A percentile compares a stretch with the other conserved stretches of the same genome.
phyloP scores from a whole-genome alignment of 1,139 yeast species.

The Lodderomyces metapsilosis region DNA sequence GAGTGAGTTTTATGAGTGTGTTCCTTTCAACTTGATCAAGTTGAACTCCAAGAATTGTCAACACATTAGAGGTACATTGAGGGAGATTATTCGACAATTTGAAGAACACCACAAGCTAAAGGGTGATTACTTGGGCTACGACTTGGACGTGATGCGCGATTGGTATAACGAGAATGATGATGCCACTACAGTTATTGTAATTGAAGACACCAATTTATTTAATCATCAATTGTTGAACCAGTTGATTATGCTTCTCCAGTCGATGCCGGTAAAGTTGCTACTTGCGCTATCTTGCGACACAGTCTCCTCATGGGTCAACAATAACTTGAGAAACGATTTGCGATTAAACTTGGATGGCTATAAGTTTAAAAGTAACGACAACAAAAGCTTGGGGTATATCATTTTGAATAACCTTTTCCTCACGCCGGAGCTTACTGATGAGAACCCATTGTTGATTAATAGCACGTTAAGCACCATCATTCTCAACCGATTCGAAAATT shows the following conservation, averaged over 20 bases:
- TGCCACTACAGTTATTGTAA: constrained; percentile 35
- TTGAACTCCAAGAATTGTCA: constrained; percentile 42
- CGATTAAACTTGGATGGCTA: constrained; percentile 36
- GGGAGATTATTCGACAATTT: constrained; percentile 39
- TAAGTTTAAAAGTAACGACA: constrained; percentile 45
- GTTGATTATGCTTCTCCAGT: constrained; percentile 46
- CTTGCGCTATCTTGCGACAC: constrained; percentile 54
- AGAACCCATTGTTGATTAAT: constrained; percentile 20
- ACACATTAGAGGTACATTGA: constrained; percentile 39
- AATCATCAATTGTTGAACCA: constrained; percentile 51
- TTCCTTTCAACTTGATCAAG: constrained; percentile 27
- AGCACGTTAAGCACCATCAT: constrained; percentile 35
- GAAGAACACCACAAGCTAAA: constrained; percentile 10
- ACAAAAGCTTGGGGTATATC: constrained; percentile 37
- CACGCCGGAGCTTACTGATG: constrained; percentile 20
- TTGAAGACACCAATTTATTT: constrained; percentile 69
- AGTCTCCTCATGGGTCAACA: constrained; percentile 37
- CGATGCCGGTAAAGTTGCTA: constrained; percentile 45
- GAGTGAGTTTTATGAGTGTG: constrained; percentile 33
- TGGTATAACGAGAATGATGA: constrained; percentile 31
- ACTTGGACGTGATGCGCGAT: constrained; percentile 50
- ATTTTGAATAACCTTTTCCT: constrained; percentile 36
- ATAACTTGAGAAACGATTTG: constrained; percentile 31
- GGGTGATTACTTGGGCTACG: constrained; percentile 39
- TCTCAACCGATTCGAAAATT: constrained; percentile 37